A percentile compares a stretch with the other conserved stretches of the same genome.
phyloP scores from a whole-genome alignment of 2,329 filamentous ascomycete genomes.

The Arthrinium puccinioides region DNA sequence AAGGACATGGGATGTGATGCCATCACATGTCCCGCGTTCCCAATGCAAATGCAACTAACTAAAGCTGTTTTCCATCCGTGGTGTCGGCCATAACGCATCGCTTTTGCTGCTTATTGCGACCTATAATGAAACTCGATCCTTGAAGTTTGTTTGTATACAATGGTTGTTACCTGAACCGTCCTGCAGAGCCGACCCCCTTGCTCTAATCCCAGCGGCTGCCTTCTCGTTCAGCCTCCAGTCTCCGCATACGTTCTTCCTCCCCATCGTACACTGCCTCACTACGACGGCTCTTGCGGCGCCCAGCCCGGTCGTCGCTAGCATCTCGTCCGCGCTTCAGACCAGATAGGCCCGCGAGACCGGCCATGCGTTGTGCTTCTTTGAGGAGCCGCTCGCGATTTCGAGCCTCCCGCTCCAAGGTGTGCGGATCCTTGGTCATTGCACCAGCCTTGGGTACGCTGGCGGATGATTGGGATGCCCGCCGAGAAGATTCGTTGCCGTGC shows the following conservation, averaged over 20 bases:
- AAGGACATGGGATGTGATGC: too few species aligned
- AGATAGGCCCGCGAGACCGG: constrained; percentile 40
- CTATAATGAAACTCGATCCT: too few species aligned
- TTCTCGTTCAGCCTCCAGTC: constrained; percentile 55
- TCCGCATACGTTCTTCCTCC: constrained; percentile 45
- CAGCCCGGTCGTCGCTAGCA: constrained; percentile 33
- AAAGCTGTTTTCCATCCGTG: too few species aligned
- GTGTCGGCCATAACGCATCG: too few species aligned
- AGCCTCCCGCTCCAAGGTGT: constrained; percentile 63
- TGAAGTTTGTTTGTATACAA: too few species aligned
- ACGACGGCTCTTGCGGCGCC: constrained; percentile 40
- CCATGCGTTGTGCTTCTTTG: constrained; percentile 61
- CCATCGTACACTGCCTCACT: constrained; percentile 40
- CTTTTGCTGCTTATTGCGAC: too few species aligned
- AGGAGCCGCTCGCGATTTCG: constrained; percentile 58
- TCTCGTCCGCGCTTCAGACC: constrained; percentile 41
- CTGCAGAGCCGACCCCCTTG: too few species aligned
- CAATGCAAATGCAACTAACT: too few species aligned
- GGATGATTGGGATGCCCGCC: constrained; percentile 29
- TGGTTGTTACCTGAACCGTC: too few species aligned
- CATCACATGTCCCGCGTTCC: too few species aligned
- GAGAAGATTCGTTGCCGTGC: constrained; percentile 21
- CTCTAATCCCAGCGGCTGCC: constrained; percentile 38
- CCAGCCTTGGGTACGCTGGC: constrained; percentile 14
- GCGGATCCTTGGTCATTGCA: constrained; percentile 41